Base-by-base conservation (phyloP, 2,329 filamentous ascomycete genomes). In the Beauveria medogensis region DNA sequence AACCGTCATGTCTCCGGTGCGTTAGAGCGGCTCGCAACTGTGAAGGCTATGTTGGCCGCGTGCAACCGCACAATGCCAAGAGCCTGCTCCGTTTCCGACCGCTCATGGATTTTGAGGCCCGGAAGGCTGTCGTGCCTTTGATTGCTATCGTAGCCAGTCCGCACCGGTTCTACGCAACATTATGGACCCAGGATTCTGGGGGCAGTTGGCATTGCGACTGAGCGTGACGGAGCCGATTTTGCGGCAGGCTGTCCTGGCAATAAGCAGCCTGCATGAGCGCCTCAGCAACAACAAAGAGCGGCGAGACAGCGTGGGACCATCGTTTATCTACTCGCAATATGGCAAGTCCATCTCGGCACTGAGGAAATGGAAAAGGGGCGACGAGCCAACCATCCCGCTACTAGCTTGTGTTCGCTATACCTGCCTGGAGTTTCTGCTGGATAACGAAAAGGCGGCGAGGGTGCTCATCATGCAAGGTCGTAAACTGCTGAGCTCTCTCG, bases 1-100 rank as follows among this genome's bases (percentile, higher is more conserved):
- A 80, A 60, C 82, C 82, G 1, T 72, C 69, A 44, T 85, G 82
- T 64, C 69, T 76, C 41, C 77, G 80, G 61, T 85, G 82, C 66
- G 76, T 75, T 40, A 80, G 78, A 60, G 83, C 82, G 3, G 81
- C 82, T 14, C 76, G 82, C 57, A 78, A 75, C 64, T 85, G 82
- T 66, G 82, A 85, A 67, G 82, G 82, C 62, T 84, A 85, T 61
- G 66, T 71, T 10, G 67, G 54, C 59, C 67, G 68, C 10, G 55
- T 62, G 26, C 41, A 63, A 41, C 34, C 48, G 37, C n/a, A 54
- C 12, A 56, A 1, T 61, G 64, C 3, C 61, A 64, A 24, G 63
- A 62, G 28, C 60, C 61, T 43, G 48, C 53, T 16, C 30, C 52
- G 52, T 7, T 18, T 64, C 12, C 69, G 59, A 28, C 62, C 65